Evolutionary conservation across 2,329 filamentous ascomycete genomes (phyloP).

Genomic region (Diplodia sapinea): DNA sequence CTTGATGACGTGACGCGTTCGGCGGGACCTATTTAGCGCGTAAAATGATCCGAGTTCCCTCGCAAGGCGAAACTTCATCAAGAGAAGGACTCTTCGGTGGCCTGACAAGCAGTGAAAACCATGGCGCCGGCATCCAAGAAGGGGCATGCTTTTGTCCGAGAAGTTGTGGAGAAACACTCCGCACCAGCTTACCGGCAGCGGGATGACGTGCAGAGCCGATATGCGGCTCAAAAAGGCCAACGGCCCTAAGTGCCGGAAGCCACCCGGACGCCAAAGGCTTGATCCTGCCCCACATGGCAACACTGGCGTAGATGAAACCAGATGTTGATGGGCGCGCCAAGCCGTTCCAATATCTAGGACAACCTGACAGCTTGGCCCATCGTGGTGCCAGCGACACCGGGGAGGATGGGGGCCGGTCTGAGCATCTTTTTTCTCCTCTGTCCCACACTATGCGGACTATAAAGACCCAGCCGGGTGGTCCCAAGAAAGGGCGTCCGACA

Average conservation of each 20-base stretch:
- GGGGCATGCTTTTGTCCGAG: neutral
- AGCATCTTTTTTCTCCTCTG: neutral
- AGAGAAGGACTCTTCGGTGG: neutral
- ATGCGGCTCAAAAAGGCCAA: neutral
- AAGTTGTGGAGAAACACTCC: neutral
- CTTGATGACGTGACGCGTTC: neutral
- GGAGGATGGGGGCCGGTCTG: neutral
- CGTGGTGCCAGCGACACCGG: constrained; percentile 1
- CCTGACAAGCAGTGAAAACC: neutral
- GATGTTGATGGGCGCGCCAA: constrained; percentile 1
- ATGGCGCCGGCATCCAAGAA: neutral
- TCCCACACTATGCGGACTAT: neutral
- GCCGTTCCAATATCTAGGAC: neutral
- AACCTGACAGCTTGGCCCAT: neutral
- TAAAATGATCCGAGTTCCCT: neutral
- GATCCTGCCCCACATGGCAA: neutral
- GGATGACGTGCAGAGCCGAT: neutral
- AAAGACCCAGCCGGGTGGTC: neutral
- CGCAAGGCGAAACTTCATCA: neutral
- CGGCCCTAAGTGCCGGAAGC: neutral
- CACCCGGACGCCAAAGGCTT: neutral
- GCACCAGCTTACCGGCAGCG: neutral
- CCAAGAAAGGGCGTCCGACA: too few species aligned
- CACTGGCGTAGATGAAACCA: neutral
- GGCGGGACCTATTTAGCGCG: neutral